Evolutionary conservation across 306 rosid genomes (phyloP).

Genomic region (Pterocarpus santalinus): DNA sequence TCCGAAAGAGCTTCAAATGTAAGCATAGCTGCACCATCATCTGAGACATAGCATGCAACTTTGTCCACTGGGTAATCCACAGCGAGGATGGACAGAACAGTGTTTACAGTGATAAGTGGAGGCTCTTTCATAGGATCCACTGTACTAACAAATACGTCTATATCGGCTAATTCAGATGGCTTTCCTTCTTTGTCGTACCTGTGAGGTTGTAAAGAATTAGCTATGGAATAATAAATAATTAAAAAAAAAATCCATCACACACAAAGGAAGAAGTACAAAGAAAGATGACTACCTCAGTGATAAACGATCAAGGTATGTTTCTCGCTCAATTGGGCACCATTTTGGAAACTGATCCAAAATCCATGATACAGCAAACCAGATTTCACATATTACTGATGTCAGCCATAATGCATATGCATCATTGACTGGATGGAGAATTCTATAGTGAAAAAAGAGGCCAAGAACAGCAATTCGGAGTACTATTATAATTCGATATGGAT

Average conservation of each 20-base stretch:
- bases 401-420: conserved; percentile 87
- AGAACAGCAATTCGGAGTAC: conserved; percentile 77
- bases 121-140: conserved; percentile 96
- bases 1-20: conserved; percentile 96
- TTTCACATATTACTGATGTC: conserved; percentile 92
- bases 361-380: conserved; percentile 96
- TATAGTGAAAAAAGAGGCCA: conserved; percentile 84
- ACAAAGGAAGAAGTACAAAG: neutral
- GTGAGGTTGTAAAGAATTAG: conserved; percentile 27
- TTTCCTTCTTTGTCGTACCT: conserved; percentile 96
- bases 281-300: conserved; percentile 68
- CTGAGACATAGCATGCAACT: conserved; percentile 93
- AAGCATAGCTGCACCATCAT: conserved; percentile 98
- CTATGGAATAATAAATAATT: neutral
- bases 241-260: neutral
- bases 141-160: conserved; percentile 91
- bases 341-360: conserved; percentile 93
- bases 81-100: conserved; percentile 88
- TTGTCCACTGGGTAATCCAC: conserved; percentile 92
- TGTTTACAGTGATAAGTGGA: conserved; percentile 94
- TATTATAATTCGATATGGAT: conserved; percentile 84
- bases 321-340: conserved; percentile 85
- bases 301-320: conserved; percentile 92
- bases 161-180: conserved; percentile 75
- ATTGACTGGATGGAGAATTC: conserved; percentile 88